Evolutionary conservation across 306 rosid genomes (phyloP).

Genomic region (Cajanus cajan): DNA sequence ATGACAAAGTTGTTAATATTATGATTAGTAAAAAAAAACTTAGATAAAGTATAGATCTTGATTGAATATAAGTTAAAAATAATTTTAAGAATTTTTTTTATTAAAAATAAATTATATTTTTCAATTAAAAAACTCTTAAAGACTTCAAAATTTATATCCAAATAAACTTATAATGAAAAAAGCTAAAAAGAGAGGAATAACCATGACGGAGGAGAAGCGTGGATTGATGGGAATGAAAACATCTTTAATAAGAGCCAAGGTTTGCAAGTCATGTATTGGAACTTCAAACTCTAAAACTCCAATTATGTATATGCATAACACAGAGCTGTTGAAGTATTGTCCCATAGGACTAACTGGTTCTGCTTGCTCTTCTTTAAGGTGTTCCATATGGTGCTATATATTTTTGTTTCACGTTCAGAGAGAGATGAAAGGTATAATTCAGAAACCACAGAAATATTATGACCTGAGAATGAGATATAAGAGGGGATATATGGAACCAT

Average conservation of each 20-base stretch:
- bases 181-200: neutral
- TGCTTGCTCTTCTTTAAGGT: conserved; percentile 16
- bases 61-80: too few species aligned
- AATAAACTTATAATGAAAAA: neutral
- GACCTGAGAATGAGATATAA: neutral
- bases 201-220: conserved; percentile 64
- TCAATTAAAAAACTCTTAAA: too few species aligned
- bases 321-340: conserved; percentile 51
- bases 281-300: conserved; percentile 52
- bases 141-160: too few species aligned
- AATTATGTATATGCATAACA: conserved; percentile 40
- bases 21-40: too few species aligned
- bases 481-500: neutral
- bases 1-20: too few species aligned
- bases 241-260: conserved; percentile 24
- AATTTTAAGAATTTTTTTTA: too few species aligned
- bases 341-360: conserved; percentile 63
- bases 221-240: conserved; percentile 52
- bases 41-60: too few species aligned
- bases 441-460: neutral
- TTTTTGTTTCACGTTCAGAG: neutral
- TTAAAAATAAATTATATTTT: too few species aligned
- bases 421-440: neutral
- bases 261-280: conserved; percentile 31
- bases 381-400: neutral